These are phyloP conservation scores for Fusarium globosum DNA, from an alignment of 2,329 filamentous ascomycete species.

Conservation along the genomic window DNA sequence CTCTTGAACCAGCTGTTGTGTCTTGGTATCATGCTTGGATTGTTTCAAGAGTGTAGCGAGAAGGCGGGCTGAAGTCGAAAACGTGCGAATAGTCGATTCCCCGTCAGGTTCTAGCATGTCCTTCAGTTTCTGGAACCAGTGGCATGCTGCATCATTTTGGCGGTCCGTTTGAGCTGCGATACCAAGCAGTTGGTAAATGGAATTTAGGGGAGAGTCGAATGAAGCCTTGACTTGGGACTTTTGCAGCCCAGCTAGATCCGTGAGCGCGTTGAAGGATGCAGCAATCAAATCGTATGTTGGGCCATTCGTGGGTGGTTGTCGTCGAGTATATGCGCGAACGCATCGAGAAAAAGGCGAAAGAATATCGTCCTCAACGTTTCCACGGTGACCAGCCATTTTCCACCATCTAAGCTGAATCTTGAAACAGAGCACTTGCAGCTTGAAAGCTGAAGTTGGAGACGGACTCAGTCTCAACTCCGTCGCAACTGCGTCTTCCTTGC, in stretches of 20 bases:
- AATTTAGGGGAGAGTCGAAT: constrained; percentile 57
- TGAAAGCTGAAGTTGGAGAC: constrained; percentile 67
- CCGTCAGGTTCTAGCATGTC: constrained; percentile 50
- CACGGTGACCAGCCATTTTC: constrained; percentile 69
- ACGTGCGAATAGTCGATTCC: constrained; percentile 62
- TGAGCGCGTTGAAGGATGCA: constrained; percentile 48
- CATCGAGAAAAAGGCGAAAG: constrained; percentile 73
- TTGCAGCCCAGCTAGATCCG: constrained; percentile 49
- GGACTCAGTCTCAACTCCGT: constrained; percentile 65
- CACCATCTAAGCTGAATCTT: constrained; percentile 73
- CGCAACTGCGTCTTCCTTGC: constrained; percentile 68
- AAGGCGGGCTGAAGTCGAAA: constrained; percentile 65
- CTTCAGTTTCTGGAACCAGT: constrained; percentile 64
- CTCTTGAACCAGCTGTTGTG: constrained; percentile 57
- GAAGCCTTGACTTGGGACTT: constrained; percentile 49
- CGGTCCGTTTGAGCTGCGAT: constrained; percentile 59
- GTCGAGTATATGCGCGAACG: constrained; percentile 68
- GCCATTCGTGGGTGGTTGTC: constrained; percentile 54
- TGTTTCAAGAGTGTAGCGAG: constrained; percentile 65
- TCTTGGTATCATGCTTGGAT: constrained; percentile 48
- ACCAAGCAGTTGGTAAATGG: constrained; percentile 65
- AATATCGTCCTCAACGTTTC: constrained; percentile 71
- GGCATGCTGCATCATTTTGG: constrained; percentile 61
- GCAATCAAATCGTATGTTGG: constrained; percentile 53
- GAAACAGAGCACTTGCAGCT: constrained; percentile 73